Evolutionary conservation across 352 stramenopile species (phyloP).

Genomic region (Lagenidium giganteum): DNA sequence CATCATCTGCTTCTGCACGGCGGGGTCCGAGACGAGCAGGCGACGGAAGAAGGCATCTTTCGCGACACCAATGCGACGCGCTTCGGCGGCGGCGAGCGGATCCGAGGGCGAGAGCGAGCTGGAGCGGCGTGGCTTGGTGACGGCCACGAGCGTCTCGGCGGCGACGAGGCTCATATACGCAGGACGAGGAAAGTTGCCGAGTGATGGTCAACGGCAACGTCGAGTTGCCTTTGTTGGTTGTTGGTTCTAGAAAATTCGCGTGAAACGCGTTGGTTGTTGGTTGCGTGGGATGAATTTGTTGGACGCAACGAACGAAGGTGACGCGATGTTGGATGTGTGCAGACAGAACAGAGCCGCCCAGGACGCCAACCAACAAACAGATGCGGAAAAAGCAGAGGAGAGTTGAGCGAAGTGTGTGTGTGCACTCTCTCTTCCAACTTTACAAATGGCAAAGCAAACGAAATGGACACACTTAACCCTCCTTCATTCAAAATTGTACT

Average conservation of each 20-base stretch:
- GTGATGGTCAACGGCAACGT: no score
- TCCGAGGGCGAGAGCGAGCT: constrained; percentile 1
- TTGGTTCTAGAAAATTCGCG: no score
- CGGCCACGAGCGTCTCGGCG: not conserved
- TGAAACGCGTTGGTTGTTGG: no score
- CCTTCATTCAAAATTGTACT: not conserved
- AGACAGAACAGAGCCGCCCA: no score
- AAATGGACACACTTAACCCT: constrained; percentile 2
- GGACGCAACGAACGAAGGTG: no score
- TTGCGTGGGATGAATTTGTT: no score
- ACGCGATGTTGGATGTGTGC: no score
- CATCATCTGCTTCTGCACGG: constrained; percentile 60
- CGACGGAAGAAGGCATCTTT: constrained; percentile 81
- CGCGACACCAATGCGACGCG: constrained; percentile 54
- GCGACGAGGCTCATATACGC: constrained; percentile 4
- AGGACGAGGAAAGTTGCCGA: not conserved
- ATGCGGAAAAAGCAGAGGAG: no score
- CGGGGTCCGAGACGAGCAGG: constrained; percentile 54
- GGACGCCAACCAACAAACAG: no score
- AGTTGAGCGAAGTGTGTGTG: no score
- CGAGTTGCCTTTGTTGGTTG: no score
- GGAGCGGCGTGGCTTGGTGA: not conserved
- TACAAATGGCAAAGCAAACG: constrained; percentile 1
- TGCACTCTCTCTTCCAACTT: constrained; percentile 5
- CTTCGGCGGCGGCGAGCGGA: constrained; percentile 1